A percentile compares a stretch with the other conserved stretches of the same genome.
phyloP scores from a whole-genome alignment of 371 early-diverging fungal species.

The Parasitella parasitica region DNA sequence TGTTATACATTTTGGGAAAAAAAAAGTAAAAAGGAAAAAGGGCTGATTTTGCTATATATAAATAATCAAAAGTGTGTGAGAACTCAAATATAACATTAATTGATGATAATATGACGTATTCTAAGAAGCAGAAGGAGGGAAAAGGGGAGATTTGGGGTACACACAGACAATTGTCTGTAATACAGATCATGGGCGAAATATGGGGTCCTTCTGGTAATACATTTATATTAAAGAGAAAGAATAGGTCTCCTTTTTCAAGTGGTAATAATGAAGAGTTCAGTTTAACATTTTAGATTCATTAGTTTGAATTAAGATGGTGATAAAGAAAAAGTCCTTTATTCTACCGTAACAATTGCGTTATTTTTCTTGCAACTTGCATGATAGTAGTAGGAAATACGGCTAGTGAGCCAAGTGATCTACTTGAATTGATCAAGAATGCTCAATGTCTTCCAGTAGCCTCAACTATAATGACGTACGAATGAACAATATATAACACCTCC shows the following conservation, averaged over 20 bases:
- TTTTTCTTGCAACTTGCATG: background rate
- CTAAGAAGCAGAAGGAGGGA: background rate
- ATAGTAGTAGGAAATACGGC: background rate
- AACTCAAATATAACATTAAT: background rate
- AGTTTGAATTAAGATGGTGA: background rate
- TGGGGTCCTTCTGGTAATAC: background rate
- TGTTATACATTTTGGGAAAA: slow-evolving; percentile 21
- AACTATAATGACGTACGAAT: background rate
- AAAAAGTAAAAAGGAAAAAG: slow-evolving; percentile 1
- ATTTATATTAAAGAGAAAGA: background rate
- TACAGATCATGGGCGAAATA: background rate
- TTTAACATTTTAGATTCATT: background rate
- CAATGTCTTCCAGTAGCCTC: background rate
- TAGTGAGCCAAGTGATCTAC: background rate
- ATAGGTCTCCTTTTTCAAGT: background rate
- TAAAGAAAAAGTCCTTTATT: background rate
- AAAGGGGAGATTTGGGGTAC: background rate
- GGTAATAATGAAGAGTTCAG: background rate
- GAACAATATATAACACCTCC: background rate
- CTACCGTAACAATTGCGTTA: background rate
- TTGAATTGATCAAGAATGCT: background rate
- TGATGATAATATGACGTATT: slow-evolving; percentile 10
- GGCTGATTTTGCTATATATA: background rate
- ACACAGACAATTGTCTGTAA: slow-evolving; percentile 1
- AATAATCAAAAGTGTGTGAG: background rate